Evolutionary conservation across 495 filamentous ascomycete genomes (phyloP), one percentile per base, ranked within the genome.

Genomic region (Penicillium mononematosum): DNA sequence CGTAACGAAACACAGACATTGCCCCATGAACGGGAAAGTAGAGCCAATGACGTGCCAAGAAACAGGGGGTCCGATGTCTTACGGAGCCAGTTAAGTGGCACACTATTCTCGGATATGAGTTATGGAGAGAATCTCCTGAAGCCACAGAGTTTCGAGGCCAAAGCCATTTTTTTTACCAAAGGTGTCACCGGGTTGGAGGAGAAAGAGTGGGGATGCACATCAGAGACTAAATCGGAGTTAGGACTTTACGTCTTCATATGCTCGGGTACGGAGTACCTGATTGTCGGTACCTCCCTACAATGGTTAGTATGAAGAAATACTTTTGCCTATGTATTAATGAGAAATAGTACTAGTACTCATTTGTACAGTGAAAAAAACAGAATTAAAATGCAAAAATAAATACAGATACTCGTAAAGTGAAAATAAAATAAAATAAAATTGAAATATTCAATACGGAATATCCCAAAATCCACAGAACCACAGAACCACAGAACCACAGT

Each of bases 101-200:
- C 42, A 5, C 45, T 31, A 48, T 48, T 48, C 45, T 22, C 29
- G 27, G 45, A 48, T 48, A 48, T 48, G 29, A 14, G 27, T 29
- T 9, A 43, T 43, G 41, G 20, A 22, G 19, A 14, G 11, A 44
- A 44, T 20, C 42, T 44, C 42, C 42, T 45, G 45, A 48, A n/a
- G 25, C 27, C 45, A 39, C 16, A 32, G 27, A 48, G 44, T 25
- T 45, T 25, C 24, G 44, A 20, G 45, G 29, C 27, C 45, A 27
- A 45, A 25, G 44, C 24, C 22, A 45, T 24, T 29, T 48, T 47
- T 25, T 19, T 22, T 2, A 2, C 14, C 7, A n/a, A n/a, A 16
- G 6, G 34, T 38, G 34, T 16, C 36, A 39, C 16, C 36, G 16
- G 36, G 36, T 39, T 39, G 36, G 36, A 39, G 16, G 36, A 27